Conservation (phyloP, 495 filamentous ascomycete genomes). For the Jackrogersella minutella region DNA sequence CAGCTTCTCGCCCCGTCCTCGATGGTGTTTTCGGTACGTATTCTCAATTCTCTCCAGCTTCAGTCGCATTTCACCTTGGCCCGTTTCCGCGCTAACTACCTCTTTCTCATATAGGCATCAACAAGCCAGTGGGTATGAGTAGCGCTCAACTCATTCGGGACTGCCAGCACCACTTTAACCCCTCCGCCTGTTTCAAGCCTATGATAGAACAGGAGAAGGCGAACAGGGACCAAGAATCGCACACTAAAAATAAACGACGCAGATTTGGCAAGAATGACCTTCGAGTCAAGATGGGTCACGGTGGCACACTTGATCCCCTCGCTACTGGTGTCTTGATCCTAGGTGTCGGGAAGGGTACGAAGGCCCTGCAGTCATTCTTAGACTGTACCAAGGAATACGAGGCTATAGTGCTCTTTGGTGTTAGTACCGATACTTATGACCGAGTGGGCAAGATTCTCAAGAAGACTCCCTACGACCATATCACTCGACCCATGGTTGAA, state of each 20-base stretch:
- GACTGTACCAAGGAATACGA: conserved; percentile 93
- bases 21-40: conserved; percentile 77
- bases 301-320: conserved; percentile 93
- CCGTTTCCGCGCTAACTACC: not conserved
- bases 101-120: conserved; percentile 68
- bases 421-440: conserved; percentile 93
- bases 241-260: conserved; percentile 63
- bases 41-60: not conserved
- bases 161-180: conserved; percentile 80
- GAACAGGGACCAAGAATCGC: conserved; percentile 59
- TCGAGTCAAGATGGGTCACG: conserved; percentile 94
- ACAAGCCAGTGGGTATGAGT: conserved; percentile 85
- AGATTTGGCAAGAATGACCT: conserved; percentile 60
- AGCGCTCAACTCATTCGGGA: conserved; percentile 90
- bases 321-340: conserved; percentile 91
- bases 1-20: conserved; percentile 61
- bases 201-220: conserved; percentile 69
- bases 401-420: conserved; percentile 86
- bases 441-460: conserved; percentile 79
- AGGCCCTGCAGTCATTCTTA: conserved; percentile 77
- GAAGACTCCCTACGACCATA: conserved; percentile 73
- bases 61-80: not conserved
- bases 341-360: conserved; percentile 89
- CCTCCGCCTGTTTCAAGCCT: conserved; percentile 77
- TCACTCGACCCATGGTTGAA: conserved; percentile 81